Percentiles rank a stretch among this genome's conserved stretches.
These are phyloP conservation scores for Teunomyces funiuensis DNA, from an alignment of 805 yeast species.

Conservation along the genomic window DNA sequence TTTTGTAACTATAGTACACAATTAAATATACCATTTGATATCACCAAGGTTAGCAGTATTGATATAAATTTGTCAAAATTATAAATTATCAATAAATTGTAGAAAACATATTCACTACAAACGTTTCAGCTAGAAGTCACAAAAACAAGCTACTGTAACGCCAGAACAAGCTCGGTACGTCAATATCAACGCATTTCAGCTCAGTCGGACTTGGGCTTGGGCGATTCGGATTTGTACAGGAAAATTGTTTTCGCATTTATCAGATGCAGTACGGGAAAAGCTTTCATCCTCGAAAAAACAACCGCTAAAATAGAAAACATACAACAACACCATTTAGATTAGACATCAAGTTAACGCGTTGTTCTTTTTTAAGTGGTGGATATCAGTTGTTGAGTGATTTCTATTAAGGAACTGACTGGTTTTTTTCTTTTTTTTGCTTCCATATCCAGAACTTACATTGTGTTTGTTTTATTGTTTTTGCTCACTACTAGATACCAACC, in stretches of 20 bases:
- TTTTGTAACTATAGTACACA: constrained; percentile 3
- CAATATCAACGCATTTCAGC: too few relatives aligned
- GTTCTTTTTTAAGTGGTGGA: not conserved
- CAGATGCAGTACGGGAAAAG: not conserved
- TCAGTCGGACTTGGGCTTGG: too few relatives aligned
- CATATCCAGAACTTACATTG: not conserved
- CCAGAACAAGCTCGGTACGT: too few relatives aligned
- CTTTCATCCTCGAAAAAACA: constrained; percentile 2
- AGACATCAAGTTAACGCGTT: not conserved
- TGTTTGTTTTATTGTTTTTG: not conserved
- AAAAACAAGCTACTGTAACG: too few relatives aligned
- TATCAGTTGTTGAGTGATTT: not conserved
- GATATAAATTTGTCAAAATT: too few relatives aligned
- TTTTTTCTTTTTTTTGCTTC: too few relatives aligned
- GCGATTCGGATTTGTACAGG: too few relatives aligned
- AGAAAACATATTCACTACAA: too few relatives aligned
- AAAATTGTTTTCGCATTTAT: not conserved
- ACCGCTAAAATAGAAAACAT: not conserved
- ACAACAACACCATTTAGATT: not conserved
- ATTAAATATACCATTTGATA: not conserved
- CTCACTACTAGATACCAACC: not conserved
- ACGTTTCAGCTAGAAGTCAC: too few relatives aligned
- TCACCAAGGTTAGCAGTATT: too few relatives aligned
- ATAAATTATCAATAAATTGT: too few relatives aligned
- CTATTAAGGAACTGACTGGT: not conserved